Percentiles rank a stretch among this genome's conserved stretches.
Conservation (phyloP, 202 grass and related monocot genomes). For the Carex arenaria region DNA sequence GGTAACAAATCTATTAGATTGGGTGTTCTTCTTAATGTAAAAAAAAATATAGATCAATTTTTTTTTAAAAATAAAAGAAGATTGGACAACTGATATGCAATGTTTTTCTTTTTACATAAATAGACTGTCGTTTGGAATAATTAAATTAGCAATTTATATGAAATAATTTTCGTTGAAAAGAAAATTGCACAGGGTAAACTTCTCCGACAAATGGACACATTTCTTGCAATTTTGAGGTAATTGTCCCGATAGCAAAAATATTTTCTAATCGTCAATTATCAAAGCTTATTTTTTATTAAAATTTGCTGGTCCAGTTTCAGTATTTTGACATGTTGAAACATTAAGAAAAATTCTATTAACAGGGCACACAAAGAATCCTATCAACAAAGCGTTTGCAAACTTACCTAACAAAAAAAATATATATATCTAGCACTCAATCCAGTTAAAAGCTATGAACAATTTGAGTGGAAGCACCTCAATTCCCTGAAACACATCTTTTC, state of each 20-base stretch:
- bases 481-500: slow-evolving; percentile 29
- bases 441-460: not conserved
- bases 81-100: not conserved
- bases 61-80: not conserved
- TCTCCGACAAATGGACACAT: not conserved
- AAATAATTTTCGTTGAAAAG: not conserved
- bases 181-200: not conserved
- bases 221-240: not conserved
- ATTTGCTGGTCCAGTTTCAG: no score
- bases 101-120: not conserved
- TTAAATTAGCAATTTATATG: not conserved
- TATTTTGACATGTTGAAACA: not conserved
- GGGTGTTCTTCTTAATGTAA: not conserved
- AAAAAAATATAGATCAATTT: not conserved
- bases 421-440: not conserved
- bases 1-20: not conserved
- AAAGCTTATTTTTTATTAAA: not conserved
- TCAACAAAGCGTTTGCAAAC: not conserved
- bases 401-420: slow-evolving; percentile 7
- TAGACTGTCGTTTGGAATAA: not conserved
- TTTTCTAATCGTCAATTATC: not conserved
- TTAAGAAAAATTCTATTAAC: not conserved
- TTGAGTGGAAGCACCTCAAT: slow-evolving; percentile 19
- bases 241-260: not conserved
- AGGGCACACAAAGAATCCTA: not conserved